Percentiles rank a stretch among this genome's conserved stretches.
phyloP scores from a whole-genome alignment of 331 rosid genomes.

The Saraca asoca region DNA sequence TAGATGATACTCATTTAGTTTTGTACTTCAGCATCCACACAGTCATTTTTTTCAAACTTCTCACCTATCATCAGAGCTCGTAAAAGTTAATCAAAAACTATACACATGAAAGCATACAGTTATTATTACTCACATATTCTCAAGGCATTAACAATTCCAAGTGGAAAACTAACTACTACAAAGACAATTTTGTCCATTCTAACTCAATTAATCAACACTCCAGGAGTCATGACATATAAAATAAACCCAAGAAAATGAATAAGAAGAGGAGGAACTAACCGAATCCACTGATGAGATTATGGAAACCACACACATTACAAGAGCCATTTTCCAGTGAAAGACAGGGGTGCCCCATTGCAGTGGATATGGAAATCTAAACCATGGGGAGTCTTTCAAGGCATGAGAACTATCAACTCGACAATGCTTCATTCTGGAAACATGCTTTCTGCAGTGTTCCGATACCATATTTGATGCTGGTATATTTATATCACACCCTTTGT shows the following conservation, averaged over 20 bases:
- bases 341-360: slow-evolving; percentile 99
- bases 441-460: slow-evolving; percentile 90
- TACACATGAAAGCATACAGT: neutral
- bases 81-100: neutral
- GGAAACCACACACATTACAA: slow-evolving; percentile 94
- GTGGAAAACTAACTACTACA: neutral
- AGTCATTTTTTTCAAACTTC: slow-evolving; percentile 2
- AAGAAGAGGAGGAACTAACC: slow-evolving; percentile 60
- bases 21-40: slow-evolving; percentile 7
- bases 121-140: slow-evolving; percentile 17
- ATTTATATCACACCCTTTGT: slow-evolving; percentile 88
- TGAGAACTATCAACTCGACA: slow-evolving; percentile 93
- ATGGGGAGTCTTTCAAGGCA: slow-evolving; percentile 75
- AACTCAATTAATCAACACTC: slow-evolving; percentile 8
- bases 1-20: slow-evolving; percentile 7
- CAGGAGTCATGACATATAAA: slow-evolving; percentile 13
- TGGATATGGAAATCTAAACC: slow-evolving; percentile 99
- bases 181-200: slow-evolving; percentile 5
- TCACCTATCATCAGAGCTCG: neutral
- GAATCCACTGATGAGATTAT: slow-evolving; percentile 92
- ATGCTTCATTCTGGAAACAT: slow-evolving; percentile 86
- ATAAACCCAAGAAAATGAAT: slow-evolving; percentile 30
- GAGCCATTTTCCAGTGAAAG: slow-evolving; percentile 94
- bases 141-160: slow-evolving; percentile 4
- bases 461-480: slow-evolving; percentile 86